These are phyloP conservation scores for Metschnikowia noctiluminum DNA, from an alignment of 805 yeast species.

Conservation along the genomic window DNA sequence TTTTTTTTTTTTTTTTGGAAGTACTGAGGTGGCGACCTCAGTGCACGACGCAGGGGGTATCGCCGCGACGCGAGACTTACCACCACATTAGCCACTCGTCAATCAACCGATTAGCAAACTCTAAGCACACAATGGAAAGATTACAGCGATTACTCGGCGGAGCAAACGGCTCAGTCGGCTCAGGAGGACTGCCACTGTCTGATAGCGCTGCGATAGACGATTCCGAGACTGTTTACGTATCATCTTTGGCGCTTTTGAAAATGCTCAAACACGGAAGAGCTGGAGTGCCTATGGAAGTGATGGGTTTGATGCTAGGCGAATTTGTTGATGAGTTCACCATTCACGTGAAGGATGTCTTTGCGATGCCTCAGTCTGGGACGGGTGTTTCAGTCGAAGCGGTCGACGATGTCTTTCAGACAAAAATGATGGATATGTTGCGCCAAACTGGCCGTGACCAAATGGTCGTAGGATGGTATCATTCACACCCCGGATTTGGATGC, in stretches of 20 bases:
- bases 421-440: slow-evolving; percentile 98
- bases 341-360: slow-evolving; percentile 96
- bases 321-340: slow-evolving; percentile 97
- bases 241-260: slow-evolving; percentile 89
- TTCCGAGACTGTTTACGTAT: slow-evolving; percentile 93
- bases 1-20: too few relatives aligned
- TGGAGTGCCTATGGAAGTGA: slow-evolving; percentile 75
- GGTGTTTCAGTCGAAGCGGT: slow-evolving; percentile 99
- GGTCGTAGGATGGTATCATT: slow-evolving; percentile 99
- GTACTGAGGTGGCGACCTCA: too few relatives aligned
- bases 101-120: too few relatives aligned
- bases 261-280: slow-evolving; percentile 98
- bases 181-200: slow-evolving; percentile 40
- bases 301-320: slow-evolving; percentile 99
- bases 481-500: slow-evolving; percentile 99
- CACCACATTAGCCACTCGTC: too few relatives aligned
- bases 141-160: slow-evolving; percentile 48
- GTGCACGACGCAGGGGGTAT: too few relatives aligned
- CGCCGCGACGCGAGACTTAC: too few relatives aligned
- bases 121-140: slow-evolving; percentile 39
- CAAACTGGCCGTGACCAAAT: slow-evolving; percentile 99
- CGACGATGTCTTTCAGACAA: slow-evolving; percentile 97
- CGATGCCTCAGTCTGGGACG: slow-evolving; percentile 98
- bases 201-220: slow-evolving; percentile 90
- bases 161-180: slow-evolving; percentile 39